Evolutionary conservation across 106 monocot species (phyloP), one percentile per base, ranked within the genome.

Genomic region (Acorus calamus): DNA sequence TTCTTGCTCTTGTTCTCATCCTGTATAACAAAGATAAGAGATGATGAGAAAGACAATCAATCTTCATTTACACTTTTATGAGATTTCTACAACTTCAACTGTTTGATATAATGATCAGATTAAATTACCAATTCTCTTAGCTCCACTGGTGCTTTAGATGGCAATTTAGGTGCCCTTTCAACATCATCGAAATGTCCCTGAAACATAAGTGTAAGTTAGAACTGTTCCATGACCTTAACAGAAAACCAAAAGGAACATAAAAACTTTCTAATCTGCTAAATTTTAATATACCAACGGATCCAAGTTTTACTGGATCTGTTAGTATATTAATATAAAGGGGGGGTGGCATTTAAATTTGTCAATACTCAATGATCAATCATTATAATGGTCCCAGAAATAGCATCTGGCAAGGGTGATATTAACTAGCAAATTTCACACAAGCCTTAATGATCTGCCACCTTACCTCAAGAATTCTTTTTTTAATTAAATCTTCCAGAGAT

Each of bases 1-100:
- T 92, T 92, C 66, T 88, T 78, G 74, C 91, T 98, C 77, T 98
- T 98, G 52, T 69, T 92, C 62, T 98, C 91, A 70, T 98, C 96
- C 96, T 98, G 85, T 50, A 69, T 6, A 42, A 53, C 67, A 55
- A 58, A 47, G 11, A 0, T 53, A 3, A 44, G 44, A 8, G 13
- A 66, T 76, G 45, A 68, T 70, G 14, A 61, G 65, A 44, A 59
- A 45, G 68, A 5, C 28, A 28, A 28, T 28, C 28, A 28, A 28
- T 28, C 28, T 28, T 28, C 28, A 28, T 28, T 28, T 28, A 28
- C 28, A 28, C 28, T 28, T 28, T 28, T 28, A 28, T 28, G 28
- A 28, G 28, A 28, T 28, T 28, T 28, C 28, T 28, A 28, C 28
- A 28, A 28, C 28, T 28, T 10, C 52, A n/a, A 67, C 3, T 8